phyloP scores from a whole-genome alignment of 1,284 basidiomycete species.

The Earliella scabrosa region DNA sequence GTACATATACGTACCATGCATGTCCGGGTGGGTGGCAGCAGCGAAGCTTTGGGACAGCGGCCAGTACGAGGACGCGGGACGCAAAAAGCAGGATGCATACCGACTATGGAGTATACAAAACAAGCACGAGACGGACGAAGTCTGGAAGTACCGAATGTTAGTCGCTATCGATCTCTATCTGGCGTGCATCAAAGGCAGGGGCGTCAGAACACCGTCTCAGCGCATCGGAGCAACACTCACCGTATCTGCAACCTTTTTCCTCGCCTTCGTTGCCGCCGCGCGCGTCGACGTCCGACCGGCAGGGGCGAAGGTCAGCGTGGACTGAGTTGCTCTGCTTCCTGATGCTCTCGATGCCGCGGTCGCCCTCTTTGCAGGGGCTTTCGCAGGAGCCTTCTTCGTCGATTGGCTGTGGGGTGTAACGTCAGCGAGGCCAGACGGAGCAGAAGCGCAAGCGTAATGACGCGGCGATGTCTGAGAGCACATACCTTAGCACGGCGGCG shows the following conservation, averaged over 20 bases:
- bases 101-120: not conserved
- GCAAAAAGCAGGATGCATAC: no score
- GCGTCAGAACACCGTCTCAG: not conserved
- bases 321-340: slow-evolving; percentile 47
- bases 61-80: no score
- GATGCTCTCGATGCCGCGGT: slow-evolving; percentile 23
- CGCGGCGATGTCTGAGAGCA: not conserved
- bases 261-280: slow-evolving; percentile 33
- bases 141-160: no score
- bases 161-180: slow-evolving; percentile 33
- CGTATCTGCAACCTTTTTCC: slow-evolving; percentile 32
- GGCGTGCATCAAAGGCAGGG: not conserved
- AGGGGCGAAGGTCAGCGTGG: slow-evolving; percentile 67
- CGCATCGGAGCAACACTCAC: slow-evolving; percentile 17
- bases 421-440: no score
- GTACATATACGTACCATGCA: no score
- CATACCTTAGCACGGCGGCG: slow-evolving; percentile 66
- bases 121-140: slow-evolving; percentile 1
- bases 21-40: no score
- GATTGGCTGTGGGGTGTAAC: slow-evolving; percentile 36
- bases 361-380: slow-evolving; percentile 63
- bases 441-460: no score
- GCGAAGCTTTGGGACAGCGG: no score
- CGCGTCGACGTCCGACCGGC: slow-evolving; percentile 50
- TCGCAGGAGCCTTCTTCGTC: slow-evolving; percentile 48